These are phyloP conservation scores for Penicillium sclerotiorum DNA, from an alignment of 2,329 filamentous ascomycete species.

Conservation along the genomic window DNA sequence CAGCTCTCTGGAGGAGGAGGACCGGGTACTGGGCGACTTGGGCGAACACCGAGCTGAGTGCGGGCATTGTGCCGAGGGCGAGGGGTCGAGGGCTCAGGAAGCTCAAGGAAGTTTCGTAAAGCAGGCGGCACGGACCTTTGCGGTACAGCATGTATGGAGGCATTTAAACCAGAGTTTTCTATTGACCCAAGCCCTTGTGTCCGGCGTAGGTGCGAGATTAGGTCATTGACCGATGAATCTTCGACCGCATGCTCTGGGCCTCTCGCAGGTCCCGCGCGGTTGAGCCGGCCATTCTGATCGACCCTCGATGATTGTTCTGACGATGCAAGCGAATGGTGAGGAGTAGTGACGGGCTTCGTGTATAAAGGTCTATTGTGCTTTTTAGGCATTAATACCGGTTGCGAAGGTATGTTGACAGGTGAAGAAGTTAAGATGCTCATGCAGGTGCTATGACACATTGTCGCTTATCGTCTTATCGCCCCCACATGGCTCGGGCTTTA, in stretches of 20 bases:
- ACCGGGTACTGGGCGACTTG: conserved; percentile 44
- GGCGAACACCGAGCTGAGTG: conserved; percentile 35
- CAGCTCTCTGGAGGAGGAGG: conserved; percentile 52
- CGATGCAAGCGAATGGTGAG: conserved; percentile 40
- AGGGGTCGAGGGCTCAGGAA: conserved; percentile 47
- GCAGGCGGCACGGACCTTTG: conserved; percentile 49
- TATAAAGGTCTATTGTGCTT: conserved; percentile 43
- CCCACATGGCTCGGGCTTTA: not conserved
- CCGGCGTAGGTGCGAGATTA: conserved; percentile 50
- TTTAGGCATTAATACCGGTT: conserved; percentile 46
- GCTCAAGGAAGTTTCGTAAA: conserved; percentile 46
- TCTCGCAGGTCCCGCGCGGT: conserved; percentile 11
- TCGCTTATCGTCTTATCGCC: conserved; percentile 3
- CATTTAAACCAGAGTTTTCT: conserved; percentile 21
- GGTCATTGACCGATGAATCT: conserved; percentile 48
- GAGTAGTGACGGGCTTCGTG: conserved; percentile 44
- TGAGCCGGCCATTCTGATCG: conserved; percentile 32
- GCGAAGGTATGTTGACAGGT: not conserved
- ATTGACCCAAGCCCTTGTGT: conserved; percentile 37
- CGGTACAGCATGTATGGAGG: conserved; percentile 19
- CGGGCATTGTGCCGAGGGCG: conserved; percentile 41
- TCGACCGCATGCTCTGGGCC: conserved; percentile 24
- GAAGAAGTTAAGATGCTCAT: not conserved
- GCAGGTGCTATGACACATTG: conserved; percentile 7
- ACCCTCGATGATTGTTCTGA: conserved; percentile 26